Evolutionary conservation across 805 yeast genomes (phyloP).

Genomic region (Groenewaldozyma salmanticensis): DNA sequence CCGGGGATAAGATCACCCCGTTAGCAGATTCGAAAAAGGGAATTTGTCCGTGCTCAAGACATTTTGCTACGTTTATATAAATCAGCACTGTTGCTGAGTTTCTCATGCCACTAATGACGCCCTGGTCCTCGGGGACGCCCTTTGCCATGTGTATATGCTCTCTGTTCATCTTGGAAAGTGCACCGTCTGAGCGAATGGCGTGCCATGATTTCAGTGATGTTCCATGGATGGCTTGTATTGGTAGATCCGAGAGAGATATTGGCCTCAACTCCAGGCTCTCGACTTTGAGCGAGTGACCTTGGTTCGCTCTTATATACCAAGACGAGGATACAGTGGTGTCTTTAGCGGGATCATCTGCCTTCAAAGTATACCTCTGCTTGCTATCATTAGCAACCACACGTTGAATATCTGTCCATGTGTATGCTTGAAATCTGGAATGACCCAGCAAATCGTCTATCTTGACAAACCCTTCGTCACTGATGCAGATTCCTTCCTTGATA

Average conservation of each 20-base stretch:
- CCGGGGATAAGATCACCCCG: conserved; percentile 62
- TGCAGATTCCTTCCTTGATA: conserved; percentile 47
- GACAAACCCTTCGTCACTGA: conserved; percentile 63
- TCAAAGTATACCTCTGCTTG: conserved; percentile 60
- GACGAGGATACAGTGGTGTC: conserved; percentile 2
- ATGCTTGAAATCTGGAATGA: conserved; percentile 45
- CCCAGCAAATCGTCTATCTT: conserved; percentile 41
- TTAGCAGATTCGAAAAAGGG: conserved; percentile 56
- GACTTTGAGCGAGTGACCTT: conserved; percentile 71
- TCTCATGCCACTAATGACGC: conserved; percentile 68
- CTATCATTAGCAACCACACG: conserved; percentile 54
- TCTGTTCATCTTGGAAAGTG: conserved; percentile 59
- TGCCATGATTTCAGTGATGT: conserved; percentile 45
- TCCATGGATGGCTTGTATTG: conserved; percentile 65
- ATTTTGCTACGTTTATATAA: conserved; percentile 45
- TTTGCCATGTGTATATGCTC: conserved; percentile 82
- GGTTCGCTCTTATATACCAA: conserved; percentile 68
- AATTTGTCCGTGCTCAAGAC: conserved; percentile 37
- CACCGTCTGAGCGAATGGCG: conserved; percentile 41
- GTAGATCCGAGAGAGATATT: conserved; percentile 35
- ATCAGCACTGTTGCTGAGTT: conserved; percentile 46
- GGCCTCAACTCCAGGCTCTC: conserved; percentile 33
- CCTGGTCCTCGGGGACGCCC: conserved; percentile 37
- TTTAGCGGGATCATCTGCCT: conserved; percentile 13
- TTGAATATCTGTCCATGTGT: conserved; percentile 48